Evolutionary conservation across 495 filamentous ascomycete genomes (phyloP), one percentile per base, ranked within the genome.

Genomic region (Xylaria telfairii): DNA sequence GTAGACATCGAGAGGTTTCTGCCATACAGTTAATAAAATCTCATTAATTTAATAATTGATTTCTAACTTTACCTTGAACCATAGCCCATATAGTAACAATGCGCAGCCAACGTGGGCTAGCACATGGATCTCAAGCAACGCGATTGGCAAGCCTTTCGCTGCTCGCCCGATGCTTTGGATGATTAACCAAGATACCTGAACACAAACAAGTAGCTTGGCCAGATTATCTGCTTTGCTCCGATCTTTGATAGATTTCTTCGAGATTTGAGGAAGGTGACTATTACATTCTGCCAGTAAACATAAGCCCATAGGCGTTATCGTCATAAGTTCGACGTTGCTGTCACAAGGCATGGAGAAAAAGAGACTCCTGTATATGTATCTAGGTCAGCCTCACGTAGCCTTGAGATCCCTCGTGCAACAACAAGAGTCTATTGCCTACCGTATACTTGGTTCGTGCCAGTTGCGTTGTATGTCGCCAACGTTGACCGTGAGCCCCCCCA

Each of bases 31-130:
- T 28, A 56, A 13, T 28, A 7, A 6, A 28, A 15, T 49, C 9
- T 24, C 7, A 56, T 7, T 3, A 7, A 30, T 56, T 30, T 2
- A 13, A 42, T n/a, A n/a, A n/a, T n/a, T n/a, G n/a, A 56, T 3
- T 30, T 3, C 5, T 13, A 30, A 56, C 5, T 13, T 56, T 56
- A 65, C 69, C 34, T 78, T 68, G 32, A 74, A 53, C 74, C 74
- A 76, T 15, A 69, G 54, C 4, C 28, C 41, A 44, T 76, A 76
- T 34, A 76, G 44, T 0, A 53, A 21, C 2, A 74, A 46, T 3
- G 72, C 72, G 65, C 72, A 76, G 6, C 63, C 39, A 24, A 76
- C 74, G 59, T 74, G 74, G 4, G 66, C 71, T 28, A 76, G 46
- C 1, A 60, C 66, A 37, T 76, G 68, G 4, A 76, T 21, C 61